phyloP scores from a whole-genome alignment of 2,329 filamentous ascomycete genomes.

The Fusarium tanahbumbuense region DNA sequence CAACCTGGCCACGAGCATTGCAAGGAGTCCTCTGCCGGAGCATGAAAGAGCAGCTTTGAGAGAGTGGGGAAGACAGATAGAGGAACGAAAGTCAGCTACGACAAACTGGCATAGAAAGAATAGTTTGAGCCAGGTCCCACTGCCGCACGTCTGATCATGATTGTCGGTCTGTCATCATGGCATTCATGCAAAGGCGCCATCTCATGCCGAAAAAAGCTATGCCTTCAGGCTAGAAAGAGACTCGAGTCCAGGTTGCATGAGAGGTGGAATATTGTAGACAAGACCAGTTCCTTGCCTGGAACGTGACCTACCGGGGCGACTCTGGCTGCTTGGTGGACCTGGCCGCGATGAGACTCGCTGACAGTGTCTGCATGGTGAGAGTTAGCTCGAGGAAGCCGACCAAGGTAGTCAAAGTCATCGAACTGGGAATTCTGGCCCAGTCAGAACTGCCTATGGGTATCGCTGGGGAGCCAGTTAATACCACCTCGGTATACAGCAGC shows the following conservation, averaged over 20 bases:
- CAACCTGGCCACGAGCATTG: slow-evolving; percentile 13
- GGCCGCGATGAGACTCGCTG: not conserved
- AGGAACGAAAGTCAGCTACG: not conserved
- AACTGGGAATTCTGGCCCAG: not conserved
- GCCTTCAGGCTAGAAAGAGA: not conserved
- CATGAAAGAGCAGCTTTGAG: not conserved
- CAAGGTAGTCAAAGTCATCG: not conserved
- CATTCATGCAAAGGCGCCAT: not conserved
- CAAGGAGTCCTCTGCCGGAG: not conserved
- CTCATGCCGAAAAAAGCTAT: not conserved
- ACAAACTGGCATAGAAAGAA: not conserved
- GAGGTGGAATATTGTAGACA: not conserved
- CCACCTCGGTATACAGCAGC: not conserved
- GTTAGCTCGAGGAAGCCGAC: not conserved
- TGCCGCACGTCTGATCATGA: not conserved
- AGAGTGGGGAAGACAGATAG: not conserved
- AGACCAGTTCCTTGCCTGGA: not conserved
- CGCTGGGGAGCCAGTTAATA: not conserved
- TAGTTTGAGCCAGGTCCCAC: not conserved
- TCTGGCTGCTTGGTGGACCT: not conserved
- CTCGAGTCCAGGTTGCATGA: not conserved
- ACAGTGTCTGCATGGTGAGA: not conserved
- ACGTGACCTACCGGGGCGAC: not conserved
- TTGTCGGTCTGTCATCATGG: not conserved
- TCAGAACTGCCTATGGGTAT: not conserved